Percentiles rank a stretch among this genome's conserved stretches.
Evolutionary conservation across 768 basidiomycete species (phyloP).

Genomic region (Hygrophoropsis aurantiaca): DNA sequence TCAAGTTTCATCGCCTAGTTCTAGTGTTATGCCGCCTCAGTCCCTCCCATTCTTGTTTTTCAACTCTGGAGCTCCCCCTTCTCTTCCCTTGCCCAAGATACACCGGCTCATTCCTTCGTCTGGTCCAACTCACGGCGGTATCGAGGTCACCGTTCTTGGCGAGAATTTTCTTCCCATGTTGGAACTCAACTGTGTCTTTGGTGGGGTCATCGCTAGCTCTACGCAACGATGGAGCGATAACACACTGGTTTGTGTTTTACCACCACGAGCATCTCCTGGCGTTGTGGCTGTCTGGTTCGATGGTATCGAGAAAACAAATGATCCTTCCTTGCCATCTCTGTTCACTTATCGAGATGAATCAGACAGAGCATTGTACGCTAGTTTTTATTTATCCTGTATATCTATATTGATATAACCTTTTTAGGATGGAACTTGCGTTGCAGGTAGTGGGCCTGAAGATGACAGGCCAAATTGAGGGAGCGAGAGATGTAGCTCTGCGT

Average conservation of each 20-base stretch:
- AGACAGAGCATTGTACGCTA: slow-evolving; percentile 80
- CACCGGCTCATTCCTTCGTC: slow-evolving; percentile 82
- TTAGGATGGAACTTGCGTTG: slow-evolving; percentile 91
- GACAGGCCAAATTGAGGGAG: slow-evolving; percentile 93
- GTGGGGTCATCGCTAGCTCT: slow-evolving; percentile 75
- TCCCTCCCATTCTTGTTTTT: slow-evolving; percentile 64
- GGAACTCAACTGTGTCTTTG: slow-evolving; percentile 80
- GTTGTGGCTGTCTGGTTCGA: slow-evolving; percentile 90
- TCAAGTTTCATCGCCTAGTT: slow-evolving; percentile 19
- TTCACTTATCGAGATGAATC: slow-evolving; percentile 93
- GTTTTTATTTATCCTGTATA: slow-evolving; percentile 4
- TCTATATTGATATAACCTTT: slow-evolving; percentile 12
- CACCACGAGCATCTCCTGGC: slow-evolving; percentile 78
- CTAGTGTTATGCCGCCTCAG: slow-evolving; percentile 32
- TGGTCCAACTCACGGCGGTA: slow-evolving; percentile 89
- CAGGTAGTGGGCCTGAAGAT: slow-evolving; percentile 96
- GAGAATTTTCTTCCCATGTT: slow-evolving; percentile 81
- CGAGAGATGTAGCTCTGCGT: slow-evolving; percentile 89
- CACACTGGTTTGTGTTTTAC: slow-evolving; percentile 88
- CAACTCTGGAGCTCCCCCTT: slow-evolving; percentile 47
- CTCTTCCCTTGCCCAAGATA: slow-evolving; percentile 67
- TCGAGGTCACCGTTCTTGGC: slow-evolving; percentile 92
- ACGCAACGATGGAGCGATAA: slow-evolving; percentile 93
- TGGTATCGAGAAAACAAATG: slow-evolving; percentile 63
- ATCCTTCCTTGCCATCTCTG: slow-evolving; percentile 53